These are phyloP conservation scores for Corynespora cassiicola DNA, from an alignment of 2,329 filamentous ascomycete genomes.

Conservation along the genomic window DNA sequence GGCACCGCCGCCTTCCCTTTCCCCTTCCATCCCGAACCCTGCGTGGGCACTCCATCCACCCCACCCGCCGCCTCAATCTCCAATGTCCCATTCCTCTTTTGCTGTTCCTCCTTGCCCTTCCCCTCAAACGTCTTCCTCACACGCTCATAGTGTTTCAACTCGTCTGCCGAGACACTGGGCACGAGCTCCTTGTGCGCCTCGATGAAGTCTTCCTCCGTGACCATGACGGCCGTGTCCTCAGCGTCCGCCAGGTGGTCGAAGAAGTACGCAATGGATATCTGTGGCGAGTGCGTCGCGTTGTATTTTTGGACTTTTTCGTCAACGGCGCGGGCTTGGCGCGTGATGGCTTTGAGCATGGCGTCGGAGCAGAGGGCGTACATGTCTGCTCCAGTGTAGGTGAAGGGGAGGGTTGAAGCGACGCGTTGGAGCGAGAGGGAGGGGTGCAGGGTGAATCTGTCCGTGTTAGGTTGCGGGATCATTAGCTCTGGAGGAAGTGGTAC, in stretches of 20 bases:
- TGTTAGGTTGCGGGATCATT: slow-evolving; percentile 5
- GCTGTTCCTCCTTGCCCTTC: slow-evolving; percentile 53
- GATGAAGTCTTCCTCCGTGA: slow-evolving; percentile 87
- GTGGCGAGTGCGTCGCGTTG: slow-evolving; percentile 56
- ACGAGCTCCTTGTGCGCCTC: slow-evolving; percentile 84
- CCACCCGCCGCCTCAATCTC: neutral
- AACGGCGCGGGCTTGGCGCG: slow-evolving; percentile 81
- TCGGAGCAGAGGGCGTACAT: slow-evolving; percentile 97
- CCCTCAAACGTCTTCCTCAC: slow-evolving; percentile 87
- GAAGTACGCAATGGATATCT: slow-evolving; percentile 87
- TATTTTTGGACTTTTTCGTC: slow-evolving; percentile 81
- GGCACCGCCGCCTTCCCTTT: slow-evolving; percentile 35
- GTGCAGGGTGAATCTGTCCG: slow-evolving; percentile 77
- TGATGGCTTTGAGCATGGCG: slow-evolving; percentile 98
- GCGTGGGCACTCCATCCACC: neutral
- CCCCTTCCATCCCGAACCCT: slow-evolving; percentile 19
- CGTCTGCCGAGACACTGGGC: slow-evolving; percentile 91
- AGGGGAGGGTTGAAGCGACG: slow-evolving; percentile 80
- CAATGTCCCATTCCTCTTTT: slow-evolving; percentile 47
- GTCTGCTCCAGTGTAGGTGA: slow-evolving; percentile 97
- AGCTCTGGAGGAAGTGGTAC: slow-evolving; percentile 42
- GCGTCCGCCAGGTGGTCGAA: slow-evolving; percentile 90
- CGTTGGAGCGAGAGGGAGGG: slow-evolving; percentile 76
- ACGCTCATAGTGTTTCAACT: slow-evolving; percentile 87
- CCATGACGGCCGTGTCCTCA: slow-evolving; percentile 85